Evolutionary conservation across 1,139 yeast species (phyloP).

Genomic region (Geotrichum europaeum): DNA sequence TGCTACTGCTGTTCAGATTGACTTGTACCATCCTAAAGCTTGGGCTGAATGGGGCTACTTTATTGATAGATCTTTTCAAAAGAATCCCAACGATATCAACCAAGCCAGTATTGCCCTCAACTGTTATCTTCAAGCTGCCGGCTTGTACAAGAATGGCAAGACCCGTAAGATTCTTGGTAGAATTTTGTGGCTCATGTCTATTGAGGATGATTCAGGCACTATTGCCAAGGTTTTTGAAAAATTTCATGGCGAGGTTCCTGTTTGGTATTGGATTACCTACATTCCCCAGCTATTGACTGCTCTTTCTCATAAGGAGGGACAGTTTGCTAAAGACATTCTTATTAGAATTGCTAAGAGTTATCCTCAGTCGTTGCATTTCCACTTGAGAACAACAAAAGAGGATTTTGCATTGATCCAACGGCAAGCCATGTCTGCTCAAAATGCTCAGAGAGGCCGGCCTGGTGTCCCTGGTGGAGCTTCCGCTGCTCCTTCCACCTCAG

Average conservation of each 20-base stretch:
- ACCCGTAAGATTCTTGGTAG: slow-evolving; percentile 84
- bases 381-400: slow-evolving; percentile 88
- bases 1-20: slow-evolving; percentile 95
- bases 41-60: slow-evolving; percentile 99
- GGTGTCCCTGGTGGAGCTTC: slow-evolving; percentile 15
- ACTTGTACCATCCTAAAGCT: slow-evolving; percentile 88
- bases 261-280: slow-evolving; percentile 98
- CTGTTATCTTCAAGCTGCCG: slow-evolving; percentile 96
- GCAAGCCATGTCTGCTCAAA: slow-evolving; percentile 52
- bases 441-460: slow-evolving; percentile 16
- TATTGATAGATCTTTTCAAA: slow-evolving; percentile 83
- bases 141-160: slow-evolving; percentile 86
- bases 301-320: slow-evolving; percentile 84
- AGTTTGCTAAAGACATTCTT: slow-evolving; percentile 77
- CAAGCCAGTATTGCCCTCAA: slow-evolving; percentile 92
- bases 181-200: slow-evolving; percentile 85
- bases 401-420: slow-evolving; percentile 85
- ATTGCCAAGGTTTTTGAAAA: slow-evolving; percentile 84
- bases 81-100: slow-evolving; percentile 72
- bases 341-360: slow-evolving; percentile 90
- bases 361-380: slow-evolving; percentile 97
- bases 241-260: slow-evolving; percentile 93
- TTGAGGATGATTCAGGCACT: slow-evolving; percentile 81
- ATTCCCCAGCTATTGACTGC: slow-evolving; percentile 91
- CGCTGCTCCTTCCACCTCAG: slow-evolving; percentile 3